Evolutionary conservation across 495 filamentous ascomycete species (phyloP), one percentile per base, ranked within the genome.

Genomic region (Lasiosphaeria miniovina): DNA sequence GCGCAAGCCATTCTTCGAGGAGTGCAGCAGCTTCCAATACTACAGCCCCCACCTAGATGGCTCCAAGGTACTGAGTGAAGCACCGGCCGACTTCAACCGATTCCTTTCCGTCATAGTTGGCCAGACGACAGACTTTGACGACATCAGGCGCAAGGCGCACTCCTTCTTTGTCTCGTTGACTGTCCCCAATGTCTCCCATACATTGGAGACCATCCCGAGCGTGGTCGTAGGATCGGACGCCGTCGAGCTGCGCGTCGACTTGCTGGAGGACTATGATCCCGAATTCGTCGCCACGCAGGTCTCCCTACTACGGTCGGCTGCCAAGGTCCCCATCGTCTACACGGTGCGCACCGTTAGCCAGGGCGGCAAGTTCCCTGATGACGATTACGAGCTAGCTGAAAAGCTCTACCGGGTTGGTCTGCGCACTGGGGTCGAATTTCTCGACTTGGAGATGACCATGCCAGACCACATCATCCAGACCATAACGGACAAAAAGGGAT

Each of bases 21-120:
- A 93, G 65, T 98, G 94, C 80, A 97, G 93, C 77, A 98, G 97
- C 71, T 88, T 89, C 70, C 90, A 96, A 66, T 96, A 95, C 77
- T 86, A 91, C 77, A 93, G 89, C 74, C 89, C 89, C 49, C 79
- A 84, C 62, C 72, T 81, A 10, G 79, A 84, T 50, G 81, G 83
- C 32, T 81, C 84, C 4, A 82, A 77, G 35, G 69, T 72, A 14
- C 75, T 90, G 45, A 75, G 79, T 15, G 80, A 86, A 60, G 85
- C 89, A 9, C 82, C 88, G 4, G 80, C 88, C 50, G 91, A 96
- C 69, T 96, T 98, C 67, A 74, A 76, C 17, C 85, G 87, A 31
- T 97, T 98, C 71, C 72, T 96, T 50, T 77, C 77, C 6, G 78
- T 88, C 4, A 86, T 96, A 52, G 88, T 82, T 17, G 92, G 92